A percentile compares a stretch with the other conserved stretches of the same genome.
phyloP scores from a whole-genome alignment of 2,329 filamentous ascomycete genomes.

The Colletotrichum sp. region DNA sequence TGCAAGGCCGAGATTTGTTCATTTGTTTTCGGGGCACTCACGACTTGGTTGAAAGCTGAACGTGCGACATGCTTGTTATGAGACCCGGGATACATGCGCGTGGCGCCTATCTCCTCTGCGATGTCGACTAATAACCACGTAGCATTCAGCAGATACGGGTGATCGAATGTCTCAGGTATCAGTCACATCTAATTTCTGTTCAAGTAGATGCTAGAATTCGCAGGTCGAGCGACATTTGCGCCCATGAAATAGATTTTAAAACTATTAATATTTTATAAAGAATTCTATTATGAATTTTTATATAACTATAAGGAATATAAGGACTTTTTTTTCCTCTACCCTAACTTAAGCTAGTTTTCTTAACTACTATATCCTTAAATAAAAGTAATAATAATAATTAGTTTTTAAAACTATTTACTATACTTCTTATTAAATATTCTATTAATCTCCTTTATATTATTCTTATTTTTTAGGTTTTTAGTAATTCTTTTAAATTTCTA shows the following conservation, averaged over 20 bases:
- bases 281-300: too few relatives aligned
- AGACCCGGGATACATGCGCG: background rate
- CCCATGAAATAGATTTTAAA: background rate
- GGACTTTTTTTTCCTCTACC: too few relatives aligned
- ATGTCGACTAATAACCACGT: background rate
- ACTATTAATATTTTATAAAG: too few relatives aligned
- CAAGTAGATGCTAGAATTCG: background rate
- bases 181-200: background rate
- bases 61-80: background rate
- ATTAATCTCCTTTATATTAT: too few relatives aligned
- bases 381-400: too few relatives aligned
- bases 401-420: too few relatives aligned
- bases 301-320: too few relatives aligned
- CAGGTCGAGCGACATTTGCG: background rate
- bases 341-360: too few relatives aligned
- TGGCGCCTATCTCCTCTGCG: background rate
- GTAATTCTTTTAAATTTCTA: too few relatives aligned
- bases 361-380: too few relatives aligned
- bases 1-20: background rate
- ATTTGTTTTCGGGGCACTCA: background rate
- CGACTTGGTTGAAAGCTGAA: background rate
- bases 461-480: too few relatives aligned
- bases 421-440: too few relatives aligned
- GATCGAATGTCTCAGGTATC: background rate
- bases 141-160: background rate